Percentiles rank a stretch among this genome's conserved stretches.
These are phyloP conservation scores for Ceratobasidium sp. DNA, from an alignment of 1,284 basidiomycete species.

Conservation along the genomic window DNA sequence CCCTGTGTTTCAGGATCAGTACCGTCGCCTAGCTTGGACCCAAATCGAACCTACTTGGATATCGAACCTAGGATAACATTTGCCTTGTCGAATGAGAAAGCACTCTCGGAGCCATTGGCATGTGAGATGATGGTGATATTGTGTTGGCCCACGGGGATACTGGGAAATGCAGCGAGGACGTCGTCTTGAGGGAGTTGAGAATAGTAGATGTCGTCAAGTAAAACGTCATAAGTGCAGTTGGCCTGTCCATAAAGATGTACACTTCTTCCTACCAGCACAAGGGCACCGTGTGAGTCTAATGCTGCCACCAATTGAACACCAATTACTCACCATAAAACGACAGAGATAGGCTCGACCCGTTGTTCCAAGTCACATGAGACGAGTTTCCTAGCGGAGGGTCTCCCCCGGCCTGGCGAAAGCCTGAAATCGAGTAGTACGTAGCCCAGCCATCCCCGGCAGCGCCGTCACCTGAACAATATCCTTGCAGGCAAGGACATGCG, in stretches of 20 bases:
- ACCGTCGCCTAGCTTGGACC: too few relatives aligned
- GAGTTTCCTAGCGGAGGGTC: constrained; percentile 3
- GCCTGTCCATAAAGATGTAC: constrained; percentile 17
- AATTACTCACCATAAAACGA: background rate
- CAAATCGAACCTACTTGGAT: background rate
- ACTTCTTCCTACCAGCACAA: background rate
- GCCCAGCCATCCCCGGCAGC: constrained; percentile 23
- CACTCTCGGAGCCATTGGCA: background rate
- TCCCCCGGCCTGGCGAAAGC: constrained; percentile 17
- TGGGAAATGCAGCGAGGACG: background rate
- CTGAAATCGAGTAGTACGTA: constrained; percentile 18
- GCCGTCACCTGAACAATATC: constrained; percentile 6
- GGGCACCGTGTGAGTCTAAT: background rate
- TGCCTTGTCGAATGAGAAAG: constrained; percentile 25
- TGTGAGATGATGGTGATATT: constrained; percentile 3
- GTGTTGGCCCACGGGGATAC: background rate
- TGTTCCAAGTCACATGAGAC: constrained; percentile 30
- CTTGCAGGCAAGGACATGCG: background rate
- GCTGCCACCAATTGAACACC: background rate
- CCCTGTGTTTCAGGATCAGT: background rate
- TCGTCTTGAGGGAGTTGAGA: background rate
- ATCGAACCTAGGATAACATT: background rate
- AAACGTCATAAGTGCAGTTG: constrained; percentile 14
- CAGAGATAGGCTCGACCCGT: background rate
- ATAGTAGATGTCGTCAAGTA: background rate